Evolutionary conservation across 257 asterid genomes (phyloP), one percentile per base, ranked within the genome.

Genomic region (Forsythia suspensa): DNA sequence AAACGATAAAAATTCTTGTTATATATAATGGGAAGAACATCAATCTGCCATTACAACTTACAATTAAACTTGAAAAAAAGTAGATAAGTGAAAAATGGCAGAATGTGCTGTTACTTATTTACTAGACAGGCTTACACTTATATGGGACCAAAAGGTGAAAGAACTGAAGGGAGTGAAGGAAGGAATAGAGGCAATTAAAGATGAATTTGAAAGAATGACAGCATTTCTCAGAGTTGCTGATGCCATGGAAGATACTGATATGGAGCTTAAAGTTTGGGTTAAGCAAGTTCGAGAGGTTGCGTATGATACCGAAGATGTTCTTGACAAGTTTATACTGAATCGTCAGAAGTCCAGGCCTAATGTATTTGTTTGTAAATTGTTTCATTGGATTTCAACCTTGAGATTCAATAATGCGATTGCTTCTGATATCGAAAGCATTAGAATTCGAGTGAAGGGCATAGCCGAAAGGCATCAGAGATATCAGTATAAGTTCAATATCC

Each of bases 251-350:
- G 66, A 55, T 2, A 57, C 5, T 42, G 72, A 82, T 13, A 3
- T 12, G 16, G 71, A 29, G 37, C 55, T 67, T 8, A 21, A 20
- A 65, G 61, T 20, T 66, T 79, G 84, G 86, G 73, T 80, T 9
- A 66, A 59, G 3, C 81, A 79, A 67, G 86, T 83, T 20, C 77
- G 83, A 2, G 61, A 63, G 36, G 76, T 65, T 11, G 84, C 81
- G 3, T 68, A 79, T 11, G 83, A 83, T 48, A 72, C 39, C 0
- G 83, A 83, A 41, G 86, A 83, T 72, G 65, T 76, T n/a, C 9
- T 82, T 8, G 85, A 79, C 39, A 73, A 76, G 8, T 79, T 70
- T 34, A 39, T 8, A 2, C 42, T 57, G 36, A 68, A 68, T 37
- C 55, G 3, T 40, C 38, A 44, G 12, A 5, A 6, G 7, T 1